Evolutionary conservation across 1,284 basidiomycete genomes (phyloP), one percentile per base, ranked within the genome.

Genomic region (Mycena citricolor): DNA sequence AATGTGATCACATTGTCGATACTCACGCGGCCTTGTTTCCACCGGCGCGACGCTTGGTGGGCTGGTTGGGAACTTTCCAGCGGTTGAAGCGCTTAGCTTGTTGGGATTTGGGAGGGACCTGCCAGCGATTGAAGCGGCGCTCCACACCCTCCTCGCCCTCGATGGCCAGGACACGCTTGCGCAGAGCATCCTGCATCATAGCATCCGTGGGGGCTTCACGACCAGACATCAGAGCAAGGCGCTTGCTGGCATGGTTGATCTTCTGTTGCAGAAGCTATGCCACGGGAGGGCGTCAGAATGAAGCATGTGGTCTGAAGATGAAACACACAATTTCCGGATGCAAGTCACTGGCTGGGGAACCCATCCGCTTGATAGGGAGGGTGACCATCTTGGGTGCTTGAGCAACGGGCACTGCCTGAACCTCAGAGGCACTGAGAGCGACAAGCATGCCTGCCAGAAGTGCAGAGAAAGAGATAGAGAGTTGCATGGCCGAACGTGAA

Each of bases 161-260:
- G 19, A 73, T 44, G 29, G 68, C 33, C 50, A 69, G 65, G 51
- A 80, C 60, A 43, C 84, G 79, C 59, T 75, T 79, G 46, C 70
- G 65, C 40, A 89, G 62, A 44, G 72, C 75, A 13, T 61, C 66
- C 28, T 67, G 65, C 38, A 88, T 70, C 17, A 74, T 69, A 22
- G 69, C 64, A 28, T 69, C 66, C 20, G 74, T 67, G 2, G 81
- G 82, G 8, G 60, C 69, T 12, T 66, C 64, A 32, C 74, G 75
- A 14, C 83, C 79, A 7, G 76, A 78, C 79, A 90, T 85, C 42
- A 73, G 80, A 4, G 86, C 84, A 44, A 81, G 69, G 44, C 87
- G 83, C 46, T 71, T 76, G 46, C 77, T 67, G 42, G 76, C 71
- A 39, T 78, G 77, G 64, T 88, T 89, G 51, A 85, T 76, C 56